Base-by-base conservation (phyloP, 805 yeast species). In the Wickerhamomyces queroliae region DNA sequence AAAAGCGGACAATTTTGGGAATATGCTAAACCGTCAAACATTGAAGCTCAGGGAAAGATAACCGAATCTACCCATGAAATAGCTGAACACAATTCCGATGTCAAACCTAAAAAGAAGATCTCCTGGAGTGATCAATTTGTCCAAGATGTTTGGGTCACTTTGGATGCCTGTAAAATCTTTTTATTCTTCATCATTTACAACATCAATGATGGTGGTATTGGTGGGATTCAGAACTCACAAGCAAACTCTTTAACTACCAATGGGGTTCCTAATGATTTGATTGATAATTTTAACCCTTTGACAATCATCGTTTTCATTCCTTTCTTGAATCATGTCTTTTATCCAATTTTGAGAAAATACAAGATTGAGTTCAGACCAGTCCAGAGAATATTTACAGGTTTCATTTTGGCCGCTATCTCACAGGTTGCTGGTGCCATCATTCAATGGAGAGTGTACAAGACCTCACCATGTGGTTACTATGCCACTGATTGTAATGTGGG, bases 281-380 rank as follows among this genome's bases (percentile, higher is more conserved):
- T 84, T 67, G 83, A 79, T 62, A 82, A 78, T 55, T 74, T 85
- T 49, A 83, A 85, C 61, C 83, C 93, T 21, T 65, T 85, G 50
- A 80, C 87, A 28, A 73, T 85, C 50, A 81, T 85, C 49, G 66
- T 85, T n/a, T 79, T 83, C 60, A 81, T 85, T 47, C 95, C 95
- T 42, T 67, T 84, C 49, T 71, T 72, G 61, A 87, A 84, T 59
- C 61, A 69, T 43, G 50, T 69, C n/a, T 41, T 81, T 12, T 84
- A 74, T 61, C 83, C 83, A 35, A 42, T 58, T 29, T 59, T 78
- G 45, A 69, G 78, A 57, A 65, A 50, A 48, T 43, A 64, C 37
- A 66, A 74, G 47, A 58, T 74, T 58, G 69, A 72, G 17, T 75
- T 83, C 64, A 76, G 69, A 56, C 89, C 93, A 31, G 76, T 83